Percentiles rank a stretch among this genome's conserved stretches.
Conservation (phyloP, 257 asterid genomes). For the Solanum paucissectum region DNA sequence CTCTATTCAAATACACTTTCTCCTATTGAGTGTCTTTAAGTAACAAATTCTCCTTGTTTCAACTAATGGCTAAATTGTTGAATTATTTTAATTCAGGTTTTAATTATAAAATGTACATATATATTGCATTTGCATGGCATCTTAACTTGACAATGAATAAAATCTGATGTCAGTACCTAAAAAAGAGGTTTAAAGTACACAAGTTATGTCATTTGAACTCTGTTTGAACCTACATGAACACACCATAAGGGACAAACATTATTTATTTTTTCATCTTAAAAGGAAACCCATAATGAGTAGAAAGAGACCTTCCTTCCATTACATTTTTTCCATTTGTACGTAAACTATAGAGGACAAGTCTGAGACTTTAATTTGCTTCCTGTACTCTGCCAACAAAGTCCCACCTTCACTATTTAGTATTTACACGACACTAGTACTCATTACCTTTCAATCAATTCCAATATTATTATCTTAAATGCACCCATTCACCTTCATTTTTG, state of each 20-base stretch:
- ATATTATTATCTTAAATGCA: not conserved
- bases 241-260: not conserved
- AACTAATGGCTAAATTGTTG: not conserved
- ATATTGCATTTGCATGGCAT: not conserved
- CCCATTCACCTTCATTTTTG: not conserved
- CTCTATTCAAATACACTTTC: not conserved
- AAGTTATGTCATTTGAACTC: not conserved
- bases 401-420: not conserved
- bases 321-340: not conserved
- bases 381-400: not conserved
- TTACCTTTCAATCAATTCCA: not conserved
- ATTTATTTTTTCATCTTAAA: not conserved
- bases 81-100: not conserved
- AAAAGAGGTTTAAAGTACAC: not conserved
- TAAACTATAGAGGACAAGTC: not conserved
- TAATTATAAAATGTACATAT: not conserved
- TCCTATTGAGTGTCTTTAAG: not conserved
- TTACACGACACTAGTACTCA: not conserved
- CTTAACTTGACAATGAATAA: not conserved
- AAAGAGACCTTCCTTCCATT: not conserved
- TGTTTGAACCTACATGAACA: not conserved
- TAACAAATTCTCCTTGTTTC: not conserved
- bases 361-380: not conserved
- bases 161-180: not conserved
- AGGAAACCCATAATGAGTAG: not conserved